phyloP scores from a whole-genome alignment of 2,329 filamentous ascomycete species.

The Grosmannia clavigera region DNA sequence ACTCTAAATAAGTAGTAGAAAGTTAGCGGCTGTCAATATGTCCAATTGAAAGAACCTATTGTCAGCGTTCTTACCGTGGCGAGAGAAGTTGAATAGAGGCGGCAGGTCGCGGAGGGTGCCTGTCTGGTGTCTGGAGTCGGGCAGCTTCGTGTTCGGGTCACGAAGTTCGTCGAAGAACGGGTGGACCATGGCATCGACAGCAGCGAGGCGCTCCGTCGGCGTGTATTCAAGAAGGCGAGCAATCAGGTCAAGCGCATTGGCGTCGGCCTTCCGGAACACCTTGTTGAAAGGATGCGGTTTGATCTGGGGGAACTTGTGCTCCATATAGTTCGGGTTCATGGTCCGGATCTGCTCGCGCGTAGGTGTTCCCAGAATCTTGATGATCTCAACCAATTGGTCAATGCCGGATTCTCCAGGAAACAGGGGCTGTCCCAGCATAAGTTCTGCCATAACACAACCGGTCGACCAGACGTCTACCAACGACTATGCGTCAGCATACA shows the following conservation, averaged over 20 bases:
- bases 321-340: conserved; percentile 99
- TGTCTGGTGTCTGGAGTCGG: conserved; percentile 84
- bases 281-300: conserved; percentile 99
- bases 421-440: conserved; percentile 95
- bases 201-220: conserved; percentile 84
- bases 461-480: conserved; percentile 91
- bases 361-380: conserved; percentile 94
- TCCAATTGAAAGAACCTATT: background rate
- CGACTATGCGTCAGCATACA: background rate
- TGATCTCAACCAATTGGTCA: conserved; percentile 96
- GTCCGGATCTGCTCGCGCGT: conserved; percentile 97
- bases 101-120: conserved; percentile 73
- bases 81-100: conserved; percentile 81
- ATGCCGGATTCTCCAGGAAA: conserved; percentile 98
- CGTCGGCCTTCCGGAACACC: conserved; percentile 94
- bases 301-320: conserved; percentile 99
- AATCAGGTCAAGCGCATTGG: conserved; percentile 88
- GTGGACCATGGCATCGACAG: conserved; percentile 94
- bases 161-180: conserved; percentile 97
- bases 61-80: conserved; percentile 59
- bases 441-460: conserved; percentile 96
- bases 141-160: conserved; percentile 79
- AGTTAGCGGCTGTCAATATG: background rate
- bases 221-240: conserved; percentile 92
- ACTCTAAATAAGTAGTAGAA: conserved; percentile 36